Conservation (phyloP, 495 filamentous ascomycete genomes). For the Lepidopterella palustris region DNA sequence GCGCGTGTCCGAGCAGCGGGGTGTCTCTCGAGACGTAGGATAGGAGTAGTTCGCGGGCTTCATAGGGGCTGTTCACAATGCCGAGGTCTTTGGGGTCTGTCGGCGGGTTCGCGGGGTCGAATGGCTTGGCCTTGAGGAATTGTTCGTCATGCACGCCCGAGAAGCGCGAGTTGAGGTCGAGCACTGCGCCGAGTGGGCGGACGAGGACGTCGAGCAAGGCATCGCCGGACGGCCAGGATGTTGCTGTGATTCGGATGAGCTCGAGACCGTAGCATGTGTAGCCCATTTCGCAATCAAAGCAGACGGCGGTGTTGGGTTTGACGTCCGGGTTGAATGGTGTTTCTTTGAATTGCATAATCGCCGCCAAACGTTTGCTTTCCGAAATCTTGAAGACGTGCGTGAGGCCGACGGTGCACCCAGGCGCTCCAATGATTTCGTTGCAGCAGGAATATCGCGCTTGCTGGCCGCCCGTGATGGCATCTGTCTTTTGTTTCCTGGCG, state of each 20-base stretch:
- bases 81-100: slow-evolving; percentile 42
- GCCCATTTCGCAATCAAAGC: slow-evolving; percentile 96
- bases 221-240: slow-evolving; percentile 74
- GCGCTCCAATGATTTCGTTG: slow-evolving; percentile 56
- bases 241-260: slow-evolving; percentile 78
- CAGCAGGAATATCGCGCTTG: slow-evolving; percentile 74
- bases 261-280: slow-evolving; percentile 85
- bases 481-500: slow-evolving; percentile 44
- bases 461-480: slow-evolving; percentile 40
- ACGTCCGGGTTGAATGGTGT: slow-evolving; percentile 58
- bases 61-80: slow-evolving; percentile 62
- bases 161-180: slow-evolving; percentile 86
- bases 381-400: slow-evolving; percentile 86
- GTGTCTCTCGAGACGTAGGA: slow-evolving; percentile 62
- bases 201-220: slow-evolving; percentile 79
- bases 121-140: slow-evolving; percentile 59
- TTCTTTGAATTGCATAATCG: slow-evolving; percentile 67
- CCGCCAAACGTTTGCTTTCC: slow-evolving; percentile 66
- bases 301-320: slow-evolving; percentile 48
- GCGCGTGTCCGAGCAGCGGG: slow-evolving; percentile 82
- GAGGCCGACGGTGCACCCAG: slow-evolving; percentile 61
- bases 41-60: slow-evolving; percentile 68
- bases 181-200: slow-evolving; percentile 68
- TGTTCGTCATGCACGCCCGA: slow-evolving; percentile 77
- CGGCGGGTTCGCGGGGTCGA: slow-evolving; percentile 33